These are phyloP conservation scores for Suhomyces yuchorum DNA, from an alignment of 1,139 yeast species.

Conservation along the genomic window DNA sequence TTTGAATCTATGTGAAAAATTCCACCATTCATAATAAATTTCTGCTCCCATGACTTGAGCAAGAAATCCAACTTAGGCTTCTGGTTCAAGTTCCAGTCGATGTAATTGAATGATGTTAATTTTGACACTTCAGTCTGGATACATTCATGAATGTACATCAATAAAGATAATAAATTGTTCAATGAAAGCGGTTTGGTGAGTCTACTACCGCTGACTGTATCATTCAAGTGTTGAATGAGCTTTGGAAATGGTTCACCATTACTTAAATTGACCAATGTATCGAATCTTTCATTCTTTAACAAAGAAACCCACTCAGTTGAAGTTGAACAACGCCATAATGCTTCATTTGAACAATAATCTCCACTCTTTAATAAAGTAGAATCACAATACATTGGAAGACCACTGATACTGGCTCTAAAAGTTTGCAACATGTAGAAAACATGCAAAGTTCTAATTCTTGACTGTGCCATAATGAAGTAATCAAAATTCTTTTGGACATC, in stretches of 20 bases:
- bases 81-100: constrained; percentile 62
- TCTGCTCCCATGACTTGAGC: constrained; percentile 65
- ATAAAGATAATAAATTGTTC: constrained; percentile 61
- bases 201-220: constrained; percentile 1
- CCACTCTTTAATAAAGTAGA: constrained; percentile 73
- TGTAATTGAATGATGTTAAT: constrained; percentile 31
- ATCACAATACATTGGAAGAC: constrained; percentile 55
- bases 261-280: constrained; percentile 51
- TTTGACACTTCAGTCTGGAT: constrained; percentile 52
- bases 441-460: constrained; percentile 83
- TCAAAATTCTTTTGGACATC: constrained; percentile 58
- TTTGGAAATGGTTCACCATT: constrained; percentile 57
- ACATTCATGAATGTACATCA: constrained; percentile 73
- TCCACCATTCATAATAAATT: constrained; percentile 64
- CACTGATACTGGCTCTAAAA: constrained; percentile 67
- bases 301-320: constrained; percentile 58
- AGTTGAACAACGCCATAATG: constrained; percentile 65
- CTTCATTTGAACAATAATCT: constrained; percentile 67
- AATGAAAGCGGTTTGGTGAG: constrained; percentile 33
- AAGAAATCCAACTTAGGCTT: constrained; percentile 57
- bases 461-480: constrained; percentile 78
- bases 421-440: constrained; percentile 74
- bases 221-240: constrained; percentile 49
- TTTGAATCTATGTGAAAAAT: constrained; percentile 53
- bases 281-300: constrained; percentile 25